Conservation (phyloP, 2,329 filamentous ascomycete species). For the Nothopassalora personata region DNA sequence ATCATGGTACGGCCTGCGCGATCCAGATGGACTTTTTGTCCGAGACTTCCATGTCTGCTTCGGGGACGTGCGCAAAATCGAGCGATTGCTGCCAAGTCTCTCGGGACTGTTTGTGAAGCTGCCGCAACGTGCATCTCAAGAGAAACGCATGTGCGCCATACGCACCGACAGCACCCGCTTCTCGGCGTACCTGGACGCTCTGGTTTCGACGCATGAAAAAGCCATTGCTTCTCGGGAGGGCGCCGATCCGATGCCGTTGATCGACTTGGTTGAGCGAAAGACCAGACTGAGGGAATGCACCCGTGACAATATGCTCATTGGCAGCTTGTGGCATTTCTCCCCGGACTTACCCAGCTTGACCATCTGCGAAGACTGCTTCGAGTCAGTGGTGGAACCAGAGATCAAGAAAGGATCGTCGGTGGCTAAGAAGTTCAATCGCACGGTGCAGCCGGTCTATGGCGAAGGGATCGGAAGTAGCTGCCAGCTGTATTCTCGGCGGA, state of each 20-base stretch:
- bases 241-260: conserved; percentile 56
- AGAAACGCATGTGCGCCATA: conserved; percentile 62
- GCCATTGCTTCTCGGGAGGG: conserved; percentile 34
- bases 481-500: conserved; percentile 73
- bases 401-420: conserved; percentile 51
- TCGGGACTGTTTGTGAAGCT: conserved; percentile 56
- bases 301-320: conserved; percentile 57
- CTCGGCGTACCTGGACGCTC: conserved; percentile 51
- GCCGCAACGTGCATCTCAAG: conserved; percentile 43
- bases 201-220: conserved; percentile 50
- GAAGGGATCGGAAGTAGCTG: conserved; percentile 53
- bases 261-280: conserved; percentile 58
- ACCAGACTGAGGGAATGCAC: conserved; percentile 58
- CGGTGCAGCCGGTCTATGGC: conserved; percentile 52
- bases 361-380: conserved; percentile 82
- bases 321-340: conserved; percentile 71
- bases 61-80: conserved; percentile 66
- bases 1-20: conserved; percentile 70
- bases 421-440: conserved; percentile 60
- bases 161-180: conserved; percentile 57
- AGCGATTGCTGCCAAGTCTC: conserved; percentile 68
- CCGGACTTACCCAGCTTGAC: conserved; percentile 65
- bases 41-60: conserved; percentile 70
- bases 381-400: conserved; percentile 69
- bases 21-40: conserved; percentile 62